Conservation (phyloP, 2,329 filamentous ascomycete species). For the Diatrype stigma region DNA sequence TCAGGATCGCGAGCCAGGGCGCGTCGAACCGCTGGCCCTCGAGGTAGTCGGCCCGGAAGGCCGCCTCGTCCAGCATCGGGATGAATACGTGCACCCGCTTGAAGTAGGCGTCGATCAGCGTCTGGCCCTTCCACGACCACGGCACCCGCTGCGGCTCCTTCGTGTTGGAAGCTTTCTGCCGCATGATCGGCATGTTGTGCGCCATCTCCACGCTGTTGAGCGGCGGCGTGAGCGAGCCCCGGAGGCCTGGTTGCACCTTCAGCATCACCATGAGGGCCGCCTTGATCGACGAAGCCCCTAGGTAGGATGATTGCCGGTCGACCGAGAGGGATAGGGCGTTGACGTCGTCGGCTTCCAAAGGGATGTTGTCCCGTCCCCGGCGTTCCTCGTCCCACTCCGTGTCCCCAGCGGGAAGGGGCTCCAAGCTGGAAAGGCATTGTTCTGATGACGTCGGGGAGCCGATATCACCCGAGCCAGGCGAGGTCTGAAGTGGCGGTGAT, state of each 20-base stretch:
- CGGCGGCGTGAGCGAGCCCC: conserved; percentile 41
- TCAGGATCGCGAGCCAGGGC: conserved; percentile 68
- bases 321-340: conserved; percentile 61
- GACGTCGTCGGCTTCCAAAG: conserved; percentile 65
- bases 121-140: conserved; percentile 62
- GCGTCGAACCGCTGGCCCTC: conserved; percentile 60
- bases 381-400: conserved; percentile 65
- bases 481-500: conserved; percentile 49
- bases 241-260: conserved; percentile 47
- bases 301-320: conserved; percentile 60
- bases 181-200: conserved; percentile 40
- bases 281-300: conserved; percentile 72
- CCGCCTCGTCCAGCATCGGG: conserved; percentile 68
- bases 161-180: conserved; percentile 37
- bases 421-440: conserved; percentile 48
- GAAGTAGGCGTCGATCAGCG: conserved; percentile 72
- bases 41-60: conserved; percentile 63
- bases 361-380: conserved; percentile 49
- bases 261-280: conserved; percentile 70
- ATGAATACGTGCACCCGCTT: conserved; percentile 68
- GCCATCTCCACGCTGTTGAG: conserved; percentile 44
- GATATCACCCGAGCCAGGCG: conserved; percentile 43
- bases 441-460: conserved; percentile 49
- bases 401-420: conserved; percentile 64
- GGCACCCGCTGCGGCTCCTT: conserved; percentile 48